Evolutionary conservation across 2,329 filamentous ascomycete genomes (phyloP).

Genomic region (Phoma herbarum): DNA sequence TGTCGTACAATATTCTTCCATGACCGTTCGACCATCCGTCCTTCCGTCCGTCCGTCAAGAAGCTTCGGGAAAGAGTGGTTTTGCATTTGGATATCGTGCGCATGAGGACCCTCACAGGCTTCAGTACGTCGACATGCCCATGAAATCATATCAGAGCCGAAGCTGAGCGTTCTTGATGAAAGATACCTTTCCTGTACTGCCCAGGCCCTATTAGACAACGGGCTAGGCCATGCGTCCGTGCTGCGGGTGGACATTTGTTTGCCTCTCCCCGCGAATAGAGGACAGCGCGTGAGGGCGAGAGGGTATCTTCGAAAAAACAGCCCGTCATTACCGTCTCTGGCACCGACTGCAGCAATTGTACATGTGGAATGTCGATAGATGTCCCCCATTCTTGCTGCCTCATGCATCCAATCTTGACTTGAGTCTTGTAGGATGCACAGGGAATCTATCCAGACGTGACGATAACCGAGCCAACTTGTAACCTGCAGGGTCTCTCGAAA

Average conservation of each 20-base stretch:
- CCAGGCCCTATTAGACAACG: constrained; percentile 7
- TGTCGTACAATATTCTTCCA: not conserved
- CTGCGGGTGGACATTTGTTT: too few relatives aligned
- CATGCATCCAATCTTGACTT: constrained; percentile 15
- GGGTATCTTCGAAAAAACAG: constrained; percentile 9
- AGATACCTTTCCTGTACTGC: constrained; percentile 9
- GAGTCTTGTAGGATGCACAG: constrained; percentile 24
- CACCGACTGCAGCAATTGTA: constrained; percentile 10
- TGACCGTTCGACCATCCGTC: not conserved
- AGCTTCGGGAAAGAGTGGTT: not conserved
- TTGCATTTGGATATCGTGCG: not conserved
- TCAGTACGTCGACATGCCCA: constrained; percentile 4
- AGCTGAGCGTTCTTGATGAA: constrained; percentile 1
- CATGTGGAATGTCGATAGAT: constrained; percentile 16
- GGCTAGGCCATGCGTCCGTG: not conserved
- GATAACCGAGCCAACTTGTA: constrained; percentile 5
- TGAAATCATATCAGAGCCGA: constrained; percentile 1
- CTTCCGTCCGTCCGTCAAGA: not conserved
- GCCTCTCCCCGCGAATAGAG: not conserved
- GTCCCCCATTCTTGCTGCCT: constrained; percentile 17
- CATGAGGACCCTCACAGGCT: not conserved
- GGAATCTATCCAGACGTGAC: constrained; percentile 25
- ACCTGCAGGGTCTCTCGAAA: constrained; percentile 8
- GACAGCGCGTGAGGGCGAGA: not conserved
- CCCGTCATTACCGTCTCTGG: constrained; percentile 4